These are phyloP conservation scores for Xylaria sp. DNA, from an alignment of 2,329 filamentous ascomycete genomes.

Conservation along the genomic window DNA sequence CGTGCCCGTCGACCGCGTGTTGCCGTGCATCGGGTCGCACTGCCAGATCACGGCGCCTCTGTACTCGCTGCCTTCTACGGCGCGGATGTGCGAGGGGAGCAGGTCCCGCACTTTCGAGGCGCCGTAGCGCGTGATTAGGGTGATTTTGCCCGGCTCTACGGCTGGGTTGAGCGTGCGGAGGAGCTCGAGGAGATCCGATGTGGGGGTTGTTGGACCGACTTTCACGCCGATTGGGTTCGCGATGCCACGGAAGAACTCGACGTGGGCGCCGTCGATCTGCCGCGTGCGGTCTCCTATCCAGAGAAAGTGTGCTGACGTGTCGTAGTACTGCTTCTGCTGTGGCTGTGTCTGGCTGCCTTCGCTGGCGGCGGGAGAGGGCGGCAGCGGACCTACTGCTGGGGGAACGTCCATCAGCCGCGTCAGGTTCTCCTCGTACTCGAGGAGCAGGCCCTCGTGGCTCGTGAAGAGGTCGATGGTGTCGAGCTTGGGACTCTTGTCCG, in stretches of 20 bases:
- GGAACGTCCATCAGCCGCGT: conserved; percentile 80
- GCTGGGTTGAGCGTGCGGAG: conserved; percentile 87
- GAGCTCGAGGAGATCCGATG: conserved; percentile 79
- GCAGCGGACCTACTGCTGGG: conserved; percentile 47
- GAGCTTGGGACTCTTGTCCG: conserved; percentile 83
- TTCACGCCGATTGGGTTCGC: conserved; percentile 97
- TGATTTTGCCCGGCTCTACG: conserved; percentile 89
- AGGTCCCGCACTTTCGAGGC: conserved; percentile 78
- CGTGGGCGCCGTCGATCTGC: conserved; percentile 91
- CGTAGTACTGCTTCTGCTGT: conserved; percentile 76
- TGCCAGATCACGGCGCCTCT: conserved; percentile 84
- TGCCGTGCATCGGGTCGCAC: conserved; percentile 98
- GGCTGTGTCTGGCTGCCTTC: conserved; percentile 34
- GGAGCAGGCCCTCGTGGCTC: conserved; percentile 90
- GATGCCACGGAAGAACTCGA: conserved; percentile 97
- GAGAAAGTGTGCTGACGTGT: conserved; percentile 95
- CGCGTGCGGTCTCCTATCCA: conserved; percentile 98
- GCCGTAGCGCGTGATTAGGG: conserved; percentile 95
- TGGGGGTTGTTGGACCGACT: conserved; percentile 86
- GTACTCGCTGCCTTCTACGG: conserved; percentile 83
- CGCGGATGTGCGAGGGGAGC: conserved; percentile 86
- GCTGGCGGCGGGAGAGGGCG: conserved; percentile 38
- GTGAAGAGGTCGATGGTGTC: conserved; percentile 96
- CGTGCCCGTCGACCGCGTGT: conserved; percentile 73
- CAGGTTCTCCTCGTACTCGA: conserved; percentile 92